Evolutionary conservation across 2,329 filamentous ascomycete genomes (phyloP), one percentile per base, ranked within the genome.

Genomic region (Truncatella angustata): DNA sequence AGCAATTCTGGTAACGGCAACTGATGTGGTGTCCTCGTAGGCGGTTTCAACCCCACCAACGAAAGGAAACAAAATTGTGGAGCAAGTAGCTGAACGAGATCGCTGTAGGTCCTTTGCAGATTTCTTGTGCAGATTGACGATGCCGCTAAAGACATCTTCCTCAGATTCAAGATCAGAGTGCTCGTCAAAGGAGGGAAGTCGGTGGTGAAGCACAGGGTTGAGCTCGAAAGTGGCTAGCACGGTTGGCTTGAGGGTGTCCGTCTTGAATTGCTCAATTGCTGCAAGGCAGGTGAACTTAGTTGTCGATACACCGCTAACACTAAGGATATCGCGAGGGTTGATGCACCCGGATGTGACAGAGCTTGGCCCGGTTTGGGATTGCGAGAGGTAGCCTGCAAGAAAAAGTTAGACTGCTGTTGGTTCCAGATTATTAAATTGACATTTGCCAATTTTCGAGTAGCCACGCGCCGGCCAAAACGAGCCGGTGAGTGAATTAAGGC

Each of bases 291-390:
- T 79, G 60, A 90, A 86, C 60, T 91, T 87, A 7, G 73, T 77
- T 35, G 77, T 79, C 56, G 75, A 70, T 50, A 78, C 71, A 64
- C 75, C 79, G 26, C 73, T 73, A 36, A 96, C 90, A 18, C 89
- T 96, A 58, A 97, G 76, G 66, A 96, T 90, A 67, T 97, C 92
- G 72, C 93, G 96, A 70, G 94, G 95, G 72, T 91, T 87, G 60
- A 91, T 80, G 69, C 91, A 87, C 60, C 91, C 87, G 2, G 85
- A 84, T 42, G 80, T 75, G 67, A 86, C 75, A 51, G 88, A 84
- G 62, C 81, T 78, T 61, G 90, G 63, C 84, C 62, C 57, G n/a
- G n/a, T n/a, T n/a, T n/a, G n/a, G 73, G 37, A 23, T 26, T 48
- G 40, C 54, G 49, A 48, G 44, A 66, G 56, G 58, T 69, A 67